Evolutionary conservation across 805 yeast genomes (phyloP), one percentile per base, ranked within the genome.

Genomic region (Komagataella kurtzmanii): DNA sequence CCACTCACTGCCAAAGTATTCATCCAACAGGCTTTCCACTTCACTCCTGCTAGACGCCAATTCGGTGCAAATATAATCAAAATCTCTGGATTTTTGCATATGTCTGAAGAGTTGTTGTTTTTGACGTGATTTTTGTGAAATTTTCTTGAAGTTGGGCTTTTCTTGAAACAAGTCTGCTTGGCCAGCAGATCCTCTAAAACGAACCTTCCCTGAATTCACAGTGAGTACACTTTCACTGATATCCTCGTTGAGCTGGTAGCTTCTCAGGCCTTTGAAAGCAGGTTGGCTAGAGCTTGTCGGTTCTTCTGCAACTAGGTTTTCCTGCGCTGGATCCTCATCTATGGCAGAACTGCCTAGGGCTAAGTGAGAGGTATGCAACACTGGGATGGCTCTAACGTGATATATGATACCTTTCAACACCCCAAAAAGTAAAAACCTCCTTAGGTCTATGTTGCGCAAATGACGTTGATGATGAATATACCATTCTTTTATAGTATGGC

Each of bases 391-490:
- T 52, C 85, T 76, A 1, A 89, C 85, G 50, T 97, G 68, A 62
- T 89, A 89, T 7, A 95, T 83, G 5, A 93, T 60, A 0, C 95
- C 88, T 54, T 88, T 77, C 21, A 88, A 70, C 2, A 88, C 75
- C 1, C 99, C 99, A 71, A 90, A 93, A 17, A 89, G 80, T 18
- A 93, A 71, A 58, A 93, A 87, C 51, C 95, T 70, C 55, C 98
- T 73, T 3, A 93, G 71, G 64, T 93, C 99, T 46, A 95, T 79
- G 55, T 80, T 75, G 24, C 68, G 64, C 17, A 93, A 68, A 3
- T 69, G 66, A 48, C 76, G 75, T 45, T 70, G 71, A 60, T 93
- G 83, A 53, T 80, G 85, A 23, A 74, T 59, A 61, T 80, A 87
- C 98, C 99, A 95, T 21, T 84, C 87, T 54, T 80, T 80, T 8